phyloP scores from a whole-genome alignment of 2,329 filamentous ascomycete genomes.

The Ascochyta fabae region DNA sequence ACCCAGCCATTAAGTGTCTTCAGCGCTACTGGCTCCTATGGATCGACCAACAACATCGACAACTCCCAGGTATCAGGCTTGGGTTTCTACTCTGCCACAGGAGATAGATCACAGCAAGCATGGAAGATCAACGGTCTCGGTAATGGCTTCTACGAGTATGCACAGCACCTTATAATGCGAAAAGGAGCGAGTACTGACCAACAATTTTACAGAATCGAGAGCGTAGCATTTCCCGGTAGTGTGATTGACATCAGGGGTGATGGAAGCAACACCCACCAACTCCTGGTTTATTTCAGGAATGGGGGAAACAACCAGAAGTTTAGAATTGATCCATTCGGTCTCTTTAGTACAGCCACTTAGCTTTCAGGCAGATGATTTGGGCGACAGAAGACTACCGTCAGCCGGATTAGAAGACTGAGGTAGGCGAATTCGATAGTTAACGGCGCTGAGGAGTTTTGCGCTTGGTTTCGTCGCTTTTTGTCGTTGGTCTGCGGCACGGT shows the following conservation, averaged over 20 bases:
- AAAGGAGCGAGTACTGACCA: not conserved
- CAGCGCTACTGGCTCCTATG: not conserved
- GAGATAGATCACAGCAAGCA: not conserved
- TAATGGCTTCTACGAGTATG: not conserved
- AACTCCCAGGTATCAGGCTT: not conserved
- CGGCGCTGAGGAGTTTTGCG: too few species aligned
- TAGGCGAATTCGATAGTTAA: too few species aligned
- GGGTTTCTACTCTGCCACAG: not conserved
- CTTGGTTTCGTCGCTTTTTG: not conserved
- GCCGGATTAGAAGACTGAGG: too few species aligned
- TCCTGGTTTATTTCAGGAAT: not conserved
- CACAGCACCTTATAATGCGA: not conserved
- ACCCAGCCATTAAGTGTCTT: not conserved
- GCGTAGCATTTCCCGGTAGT: not conserved
- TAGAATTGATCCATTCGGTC: too few species aligned
- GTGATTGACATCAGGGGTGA: not conserved
- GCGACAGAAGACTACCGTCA: too few species aligned
- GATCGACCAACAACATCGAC: not conserved
- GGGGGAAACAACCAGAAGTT: not conserved
- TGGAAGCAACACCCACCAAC: not conserved
- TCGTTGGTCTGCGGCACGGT: not conserved
- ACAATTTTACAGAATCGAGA: not conserved
- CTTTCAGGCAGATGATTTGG: too few species aligned
- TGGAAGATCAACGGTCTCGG: not conserved
- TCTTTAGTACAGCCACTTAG: too few species aligned